Evolutionary conservation across 805 yeast genomes (phyloP).

Genomic region (Cyberlindnera saturnus): DNA sequence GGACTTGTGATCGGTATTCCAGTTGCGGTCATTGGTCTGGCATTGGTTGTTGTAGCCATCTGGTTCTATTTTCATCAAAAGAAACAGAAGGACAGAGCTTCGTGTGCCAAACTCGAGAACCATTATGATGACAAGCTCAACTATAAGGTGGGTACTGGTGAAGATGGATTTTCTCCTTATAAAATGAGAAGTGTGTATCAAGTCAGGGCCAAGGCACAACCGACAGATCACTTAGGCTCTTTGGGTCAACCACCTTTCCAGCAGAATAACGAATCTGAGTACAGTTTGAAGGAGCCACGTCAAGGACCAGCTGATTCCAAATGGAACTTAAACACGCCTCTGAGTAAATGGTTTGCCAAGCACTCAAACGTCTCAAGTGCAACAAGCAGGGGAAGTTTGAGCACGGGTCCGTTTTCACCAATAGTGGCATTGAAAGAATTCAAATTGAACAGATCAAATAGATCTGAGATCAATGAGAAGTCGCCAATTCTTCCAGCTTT

Average conservation of each 20-base stretch:
- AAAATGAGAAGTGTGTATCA: conserved; percentile 12
- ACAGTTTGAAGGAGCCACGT: conserved; percentile 16
- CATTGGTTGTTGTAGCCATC: conserved; percentile 6
- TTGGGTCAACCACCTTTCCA: background rate
- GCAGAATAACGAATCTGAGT: conserved; percentile 8
- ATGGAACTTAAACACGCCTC: conserved; percentile 22
- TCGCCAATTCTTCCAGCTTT: conserved; percentile 20
- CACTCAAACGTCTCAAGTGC: conserved; percentile 8
- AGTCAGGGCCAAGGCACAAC: conserved; percentile 5
- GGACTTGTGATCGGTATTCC: conserved; percentile 24
- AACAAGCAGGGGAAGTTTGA: conserved; percentile 14
- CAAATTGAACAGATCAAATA: conserved; percentile 13
- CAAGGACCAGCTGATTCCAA: conserved; percentile 8
- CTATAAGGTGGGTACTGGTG: conserved; percentile 12
- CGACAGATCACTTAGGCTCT: background rate
- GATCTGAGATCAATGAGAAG: conserved; percentile 9
- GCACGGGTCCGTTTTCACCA: conserved; percentile 21
- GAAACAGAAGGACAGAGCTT: conserved; percentile 2
- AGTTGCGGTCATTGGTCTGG: conserved; percentile 16
- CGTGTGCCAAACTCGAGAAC: conserved; percentile 8
- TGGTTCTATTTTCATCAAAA: conserved; percentile 13
- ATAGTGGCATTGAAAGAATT: conserved; percentile 20
- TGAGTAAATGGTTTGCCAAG: conserved; percentile 24
- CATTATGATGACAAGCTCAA: conserved; percentile 21
- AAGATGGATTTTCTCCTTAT: conserved; percentile 7